phyloP scores from a whole-genome alignment of 768 basidiomycete genomes.

The Gloeostereum incarnatum region DNA sequence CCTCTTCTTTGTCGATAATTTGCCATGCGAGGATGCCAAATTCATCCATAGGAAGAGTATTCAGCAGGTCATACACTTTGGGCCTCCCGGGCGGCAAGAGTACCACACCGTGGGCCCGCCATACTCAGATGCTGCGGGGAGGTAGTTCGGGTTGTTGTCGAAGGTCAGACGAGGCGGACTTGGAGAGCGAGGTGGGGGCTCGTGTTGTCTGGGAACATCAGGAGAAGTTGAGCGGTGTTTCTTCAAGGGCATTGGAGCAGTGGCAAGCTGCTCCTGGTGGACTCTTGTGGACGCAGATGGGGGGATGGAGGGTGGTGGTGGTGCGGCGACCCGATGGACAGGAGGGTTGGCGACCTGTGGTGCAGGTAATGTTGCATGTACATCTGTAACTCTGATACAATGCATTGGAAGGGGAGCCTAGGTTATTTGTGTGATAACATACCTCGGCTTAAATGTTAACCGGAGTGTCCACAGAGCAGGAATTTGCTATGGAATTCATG shows the following conservation, averaged over 20 bases:
- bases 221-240: neutral
- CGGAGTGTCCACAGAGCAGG: neutral
- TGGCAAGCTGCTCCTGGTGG: conserved; percentile 43
- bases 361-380: neutral
- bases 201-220: neutral
- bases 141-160: too few species aligned
- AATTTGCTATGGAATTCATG: neutral
- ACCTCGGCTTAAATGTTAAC: neutral
- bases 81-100: conserved; percentile 65
- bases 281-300: conserved; percentile 25
- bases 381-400: neutral
- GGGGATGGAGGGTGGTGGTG: conserved; percentile 13
- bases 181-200: neutral
- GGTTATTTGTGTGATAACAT: neutral
- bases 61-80: conserved; percentile 55
- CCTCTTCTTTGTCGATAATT: conserved; percentile 65
- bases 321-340: conserved; percentile 1
- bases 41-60: conserved; percentile 44
- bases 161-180: neutral
- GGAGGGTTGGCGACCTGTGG: neutral
- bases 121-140: conserved; percentile 29
- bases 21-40: conserved; percentile 66
- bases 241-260: conserved; percentile 40
- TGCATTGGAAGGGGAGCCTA: neutral
- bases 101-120: conserved; percentile 37